phyloP scores from a whole-genome alignment of 371 early-diverging fungal genomes.

The Mucor mucedo region DNA sequence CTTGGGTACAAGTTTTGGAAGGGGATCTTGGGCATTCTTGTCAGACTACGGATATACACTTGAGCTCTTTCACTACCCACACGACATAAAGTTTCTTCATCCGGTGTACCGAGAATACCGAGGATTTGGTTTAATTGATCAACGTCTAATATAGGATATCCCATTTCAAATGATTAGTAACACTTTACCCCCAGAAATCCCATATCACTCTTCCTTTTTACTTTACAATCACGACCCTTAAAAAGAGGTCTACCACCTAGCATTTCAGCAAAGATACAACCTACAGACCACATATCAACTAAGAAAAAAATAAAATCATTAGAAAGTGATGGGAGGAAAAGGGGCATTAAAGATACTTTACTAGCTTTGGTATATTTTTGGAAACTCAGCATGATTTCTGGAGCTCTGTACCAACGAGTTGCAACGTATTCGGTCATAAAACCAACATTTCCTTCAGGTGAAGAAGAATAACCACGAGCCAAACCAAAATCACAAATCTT shows the following conservation, averaged over 20 bases:
- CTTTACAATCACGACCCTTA: conserved; percentile 87
- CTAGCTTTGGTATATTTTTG: conserved; percentile 95
- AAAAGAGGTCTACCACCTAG: conserved; percentile 89
- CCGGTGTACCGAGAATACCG: conserved; percentile 96
- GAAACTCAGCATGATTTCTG: conserved; percentile 97
- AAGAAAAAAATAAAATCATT: conserved; percentile 7
- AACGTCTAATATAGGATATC: conserved; percentile 62
- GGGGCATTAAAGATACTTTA: conserved; percentile 49
- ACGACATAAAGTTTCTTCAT: conserved; percentile 87
- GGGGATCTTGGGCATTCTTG: conserved; percentile 87
- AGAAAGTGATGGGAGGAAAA: too few relatives aligned
- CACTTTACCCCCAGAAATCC: too few relatives aligned
- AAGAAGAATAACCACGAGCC: conserved; percentile 90
- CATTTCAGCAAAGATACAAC: conserved; percentile 98
- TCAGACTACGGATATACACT: conserved; percentile 92
- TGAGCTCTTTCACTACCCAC: conserved; percentile 91
- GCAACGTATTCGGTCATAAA: conserved; percentile 98
- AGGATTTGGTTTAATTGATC: conserved; percentile 99
- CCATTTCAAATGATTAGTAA: too few relatives aligned
- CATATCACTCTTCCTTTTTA: neutral
- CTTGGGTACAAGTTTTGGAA: conserved; percentile 85
- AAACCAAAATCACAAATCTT: conserved; percentile 96
- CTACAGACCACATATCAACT: conserved; percentile 99
- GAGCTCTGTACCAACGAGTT: conserved; percentile 99
- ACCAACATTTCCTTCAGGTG: conserved; percentile 82